Percentiles rank a stretch among this genome's conserved stretches.
Evolutionary conservation across 2,329 filamentous ascomycete genomes (phyloP).

Genomic region (Scolecobasidium constrictum): DNA sequence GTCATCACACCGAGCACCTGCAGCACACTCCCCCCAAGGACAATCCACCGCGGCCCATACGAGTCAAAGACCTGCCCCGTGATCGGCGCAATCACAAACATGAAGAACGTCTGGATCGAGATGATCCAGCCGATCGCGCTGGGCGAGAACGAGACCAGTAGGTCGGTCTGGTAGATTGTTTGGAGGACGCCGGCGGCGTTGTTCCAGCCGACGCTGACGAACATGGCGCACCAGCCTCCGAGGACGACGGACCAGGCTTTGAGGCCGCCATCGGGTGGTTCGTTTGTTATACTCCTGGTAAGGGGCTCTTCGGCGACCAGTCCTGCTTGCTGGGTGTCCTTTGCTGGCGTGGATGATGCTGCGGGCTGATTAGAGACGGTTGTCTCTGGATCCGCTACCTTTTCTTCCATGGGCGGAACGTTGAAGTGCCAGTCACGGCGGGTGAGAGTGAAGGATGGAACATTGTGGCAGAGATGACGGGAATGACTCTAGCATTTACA

Average conservation of each 20-base stretch:
- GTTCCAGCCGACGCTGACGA: slow-evolving; percentile 67
- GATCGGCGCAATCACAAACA: slow-evolving; percentile 34
- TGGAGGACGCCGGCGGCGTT: slow-evolving; percentile 59
- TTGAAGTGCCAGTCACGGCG: too few relatives aligned
- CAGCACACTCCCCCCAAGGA: slow-evolving; percentile 54
- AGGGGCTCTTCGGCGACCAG: too few relatives aligned
- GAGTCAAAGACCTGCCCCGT: slow-evolving; percentile 55
- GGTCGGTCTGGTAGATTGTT: slow-evolving; percentile 62
- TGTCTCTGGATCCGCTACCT: too few relatives aligned
- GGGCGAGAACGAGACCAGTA: slow-evolving; percentile 56
- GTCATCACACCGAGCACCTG: slow-evolving; percentile 54
- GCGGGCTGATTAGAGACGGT: too few relatives aligned
- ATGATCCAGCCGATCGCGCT: slow-evolving; percentile 64
- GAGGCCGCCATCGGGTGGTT: slow-evolving; percentile 63
- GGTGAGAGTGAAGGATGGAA: too few relatives aligned
- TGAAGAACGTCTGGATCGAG: slow-evolving; percentile 32
- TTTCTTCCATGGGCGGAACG: too few relatives aligned
- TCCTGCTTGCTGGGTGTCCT: too few relatives aligned
- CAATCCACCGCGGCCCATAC: slow-evolving; percentile 62
- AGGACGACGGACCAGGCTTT: slow-evolving; percentile 77
- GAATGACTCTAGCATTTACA: too few relatives aligned
- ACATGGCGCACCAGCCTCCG: slow-evolving; percentile 70
- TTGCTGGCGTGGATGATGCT: too few relatives aligned
- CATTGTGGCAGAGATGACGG: too few relatives aligned
- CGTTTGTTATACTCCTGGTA: too few relatives aligned